Evolutionary conservation across 306 rosid species (phyloP).

Genomic region (Nissolia schottii): DNA sequence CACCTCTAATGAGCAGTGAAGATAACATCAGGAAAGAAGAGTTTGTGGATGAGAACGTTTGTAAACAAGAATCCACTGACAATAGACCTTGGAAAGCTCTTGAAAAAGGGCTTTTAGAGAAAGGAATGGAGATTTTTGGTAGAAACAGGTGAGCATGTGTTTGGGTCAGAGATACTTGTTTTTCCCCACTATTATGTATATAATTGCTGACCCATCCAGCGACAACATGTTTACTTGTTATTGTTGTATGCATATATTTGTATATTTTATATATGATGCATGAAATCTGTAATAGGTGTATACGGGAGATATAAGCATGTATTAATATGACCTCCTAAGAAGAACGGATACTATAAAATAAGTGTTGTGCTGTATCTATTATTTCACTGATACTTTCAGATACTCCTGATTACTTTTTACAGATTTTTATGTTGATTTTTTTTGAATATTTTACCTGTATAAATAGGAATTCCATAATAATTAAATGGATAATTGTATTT

Average conservation of each 20-base stretch:
- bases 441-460: too few relatives aligned
- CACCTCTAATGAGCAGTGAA: conserved; percentile 53
- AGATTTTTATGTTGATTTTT: too few relatives aligned
- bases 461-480: too few relatives aligned
- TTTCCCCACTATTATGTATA: background rate
- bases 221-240: background rate
- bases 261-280: background rate
- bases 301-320: background rate
- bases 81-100: conserved; percentile 81
- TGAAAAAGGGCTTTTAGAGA: conserved; percentile 83
- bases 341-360: too few relatives aligned
- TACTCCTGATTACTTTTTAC: too few relatives aligned
- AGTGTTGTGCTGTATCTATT: too few relatives aligned
- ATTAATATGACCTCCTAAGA: too few relatives aligned
- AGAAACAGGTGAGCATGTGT: conserved; percentile 70
- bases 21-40: conserved; percentile 72
- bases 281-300: conserved; percentile 1
- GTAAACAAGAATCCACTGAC: conserved; percentile 57
- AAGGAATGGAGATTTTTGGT: conserved; percentile 92
- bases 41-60: conserved; percentile 57
- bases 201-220: background rate
- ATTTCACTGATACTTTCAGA: too few relatives aligned
- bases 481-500: too few relatives aligned
- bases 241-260: background rate
- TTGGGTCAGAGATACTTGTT: conserved; percentile 6